Percentiles rank a stretch among this genome's conserved stretches.
Conservation (phyloP, 805 yeast species). For the Barnettozyma vustinii region DNA sequence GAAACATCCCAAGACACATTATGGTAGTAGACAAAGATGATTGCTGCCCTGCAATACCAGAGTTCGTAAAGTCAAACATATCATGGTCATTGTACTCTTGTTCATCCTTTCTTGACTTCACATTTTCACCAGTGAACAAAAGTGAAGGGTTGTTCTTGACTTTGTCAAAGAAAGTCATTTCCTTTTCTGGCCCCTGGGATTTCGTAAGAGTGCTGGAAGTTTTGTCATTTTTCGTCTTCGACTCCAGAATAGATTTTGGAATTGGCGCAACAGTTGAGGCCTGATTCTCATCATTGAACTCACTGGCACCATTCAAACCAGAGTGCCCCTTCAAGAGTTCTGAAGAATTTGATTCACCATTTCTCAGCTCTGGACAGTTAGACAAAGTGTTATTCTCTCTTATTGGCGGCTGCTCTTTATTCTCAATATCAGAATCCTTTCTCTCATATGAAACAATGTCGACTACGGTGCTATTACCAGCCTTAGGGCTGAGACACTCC, state of each 20-base stretch:
- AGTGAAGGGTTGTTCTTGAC: slow-evolving; percentile 9
- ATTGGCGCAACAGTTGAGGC: not conserved
- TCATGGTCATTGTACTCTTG: not conserved
- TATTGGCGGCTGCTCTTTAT: not conserved
- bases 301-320: not conserved
- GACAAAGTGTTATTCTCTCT: not conserved
- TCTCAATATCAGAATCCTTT: not conserved
- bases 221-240: not conserved
- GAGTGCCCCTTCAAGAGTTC: not conserved
- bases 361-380: too few relatives aligned
- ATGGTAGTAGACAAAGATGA: not conserved
- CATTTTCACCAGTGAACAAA: slow-evolving; percentile 2
- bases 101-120: not conserved
- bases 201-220: not conserved
- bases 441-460: not conserved
- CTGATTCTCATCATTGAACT: not conserved
- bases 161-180: slow-evolving; percentile 1
- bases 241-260: not conserved
- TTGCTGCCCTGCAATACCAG: not conserved
- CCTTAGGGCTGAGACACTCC: not conserved
- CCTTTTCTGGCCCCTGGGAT: not conserved
- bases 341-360: not conserved
- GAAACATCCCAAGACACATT: not conserved
- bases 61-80: slow-evolving; percentile 8
- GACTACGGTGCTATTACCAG: not conserved